Base-by-base conservation (phyloP, 257 asterid species). In the Perilla frutescens region DNA sequence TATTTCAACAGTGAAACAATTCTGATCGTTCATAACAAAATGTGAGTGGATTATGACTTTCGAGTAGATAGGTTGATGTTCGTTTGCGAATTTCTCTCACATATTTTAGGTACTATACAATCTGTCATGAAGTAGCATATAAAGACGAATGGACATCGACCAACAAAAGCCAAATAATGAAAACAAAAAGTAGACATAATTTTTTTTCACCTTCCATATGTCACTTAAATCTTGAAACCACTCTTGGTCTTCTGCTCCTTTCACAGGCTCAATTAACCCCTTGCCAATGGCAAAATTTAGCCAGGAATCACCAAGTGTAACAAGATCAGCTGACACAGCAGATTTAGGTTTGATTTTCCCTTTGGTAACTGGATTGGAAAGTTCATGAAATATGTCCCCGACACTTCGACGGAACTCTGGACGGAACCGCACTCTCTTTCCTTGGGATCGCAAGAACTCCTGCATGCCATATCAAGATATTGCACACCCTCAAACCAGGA, bases 301-400 rank as follows among this genome's bases (percentile, higher is more conserved):
- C 99, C 98, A 94, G n/a, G 96, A 80, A 70, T 91, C 99, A 79
- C 97, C 96, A 60, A 91, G 77, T 43, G 98, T 81, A 73, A 94
- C 85, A 65, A 85, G 81, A 86, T 91, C 99, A 81, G 97, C 97
- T 26, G 84, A 81, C 54, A 65, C 75, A 61, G 88, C 93, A 76
- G 96, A 87, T 81, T 85, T 90, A 67, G 81, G 85, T 60, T 77
- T 83, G 55, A 79, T 55, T 77, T 77, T 83, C 77, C 89, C 90
- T 67, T 79, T 86, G 7, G 54, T 71, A 40, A 74, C 71, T 65
- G 96, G 87, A 53, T 81, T 48, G 29, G 79, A 79, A 72, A 91
- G 96, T 83, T 90, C 97, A 71, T 70, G 68, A 83, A 86, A 89
- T 74, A 94, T 94, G 69, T 78, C 88, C 66, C 68, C 64, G 39